phyloP scores from a whole-genome alignment of 2,329 filamentous ascomycete species.

The Claviceps africana region DNA sequence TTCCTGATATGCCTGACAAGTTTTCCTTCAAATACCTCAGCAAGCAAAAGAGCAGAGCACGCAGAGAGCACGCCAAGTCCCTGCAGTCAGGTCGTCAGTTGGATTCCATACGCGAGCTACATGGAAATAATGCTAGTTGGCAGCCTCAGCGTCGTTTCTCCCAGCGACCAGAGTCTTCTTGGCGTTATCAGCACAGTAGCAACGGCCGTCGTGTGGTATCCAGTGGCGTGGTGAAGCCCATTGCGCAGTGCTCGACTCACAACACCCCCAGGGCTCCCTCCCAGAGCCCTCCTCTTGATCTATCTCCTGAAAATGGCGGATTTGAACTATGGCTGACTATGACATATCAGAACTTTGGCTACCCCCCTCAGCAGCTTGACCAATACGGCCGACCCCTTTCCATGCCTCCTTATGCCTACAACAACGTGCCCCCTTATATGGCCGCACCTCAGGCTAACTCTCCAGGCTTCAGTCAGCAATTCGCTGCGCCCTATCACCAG shows the following conservation, averaged over 20 bases:
- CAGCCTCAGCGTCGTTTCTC: constrained; percentile 27
- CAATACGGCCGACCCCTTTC: constrained; percentile 23
- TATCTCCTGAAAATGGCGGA: constrained; percentile 54
- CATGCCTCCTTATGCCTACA: constrained; percentile 29
- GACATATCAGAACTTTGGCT: constrained; percentile 52
- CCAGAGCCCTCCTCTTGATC: constrained; percentile 30
- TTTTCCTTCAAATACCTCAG: constrained; percentile 25
- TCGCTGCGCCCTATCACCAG: constrained; percentile 27
- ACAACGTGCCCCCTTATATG: constrained; percentile 38
- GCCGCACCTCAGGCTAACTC: constrained; percentile 28
- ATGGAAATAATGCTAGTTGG: constrained; percentile 20
- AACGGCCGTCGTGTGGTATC: constrained; percentile 10
- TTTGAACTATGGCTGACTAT: constrained; percentile 63
- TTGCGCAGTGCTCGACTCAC: constrained; percentile 2
- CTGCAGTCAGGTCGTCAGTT: constrained; percentile 24
- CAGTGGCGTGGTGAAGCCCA: constrained; percentile 6
- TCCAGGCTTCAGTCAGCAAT: constrained; percentile 36
- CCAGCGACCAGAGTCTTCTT: constrained; percentile 29
- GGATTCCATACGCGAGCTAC: constrained; percentile 23
- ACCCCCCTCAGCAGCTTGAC: constrained; percentile 29
- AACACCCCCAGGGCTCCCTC: neutral
- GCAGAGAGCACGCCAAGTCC: constrained; percentile 33
- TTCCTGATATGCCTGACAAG: constrained; percentile 20
- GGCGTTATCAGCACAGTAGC: constrained; percentile 14
- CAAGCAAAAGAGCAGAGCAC: constrained; percentile 29